Conservation (phyloP, 2,329 filamentous ascomycete genomes). For the Microdochium bolleyi region DNA sequence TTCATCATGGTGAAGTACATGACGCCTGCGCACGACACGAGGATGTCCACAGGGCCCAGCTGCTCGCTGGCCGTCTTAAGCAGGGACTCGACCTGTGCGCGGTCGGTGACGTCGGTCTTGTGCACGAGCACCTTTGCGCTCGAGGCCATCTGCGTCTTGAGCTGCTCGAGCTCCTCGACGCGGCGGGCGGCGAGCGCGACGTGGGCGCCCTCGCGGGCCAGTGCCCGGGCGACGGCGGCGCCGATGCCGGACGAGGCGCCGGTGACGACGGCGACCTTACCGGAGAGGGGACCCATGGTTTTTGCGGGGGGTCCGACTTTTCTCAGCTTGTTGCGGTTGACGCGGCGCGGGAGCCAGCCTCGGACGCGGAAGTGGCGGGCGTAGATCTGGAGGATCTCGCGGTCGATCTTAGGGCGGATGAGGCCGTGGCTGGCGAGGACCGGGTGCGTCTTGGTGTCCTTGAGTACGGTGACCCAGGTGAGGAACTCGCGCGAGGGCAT, state of each 20-base stretch:
- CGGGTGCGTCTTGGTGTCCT: conserved; percentile 60
- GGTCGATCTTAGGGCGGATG: conserved; percentile 61
- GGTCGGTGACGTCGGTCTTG: conserved; percentile 65
- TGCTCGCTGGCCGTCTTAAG: conserved; percentile 48
- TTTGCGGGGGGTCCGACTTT: conserved; percentile 8
- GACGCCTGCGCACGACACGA: conserved; percentile 74
- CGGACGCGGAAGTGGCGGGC: conserved; percentile 73
- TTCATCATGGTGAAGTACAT: conserved; percentile 91
- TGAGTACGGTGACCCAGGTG: conserved; percentile 62
- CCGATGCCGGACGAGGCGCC: conserved; percentile 76
- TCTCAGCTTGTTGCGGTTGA: conserved; percentile 35
- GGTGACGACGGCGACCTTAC: conserved; percentile 67
- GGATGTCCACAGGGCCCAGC: conserved; percentile 67
- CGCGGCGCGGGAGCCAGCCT: conserved; percentile 64
- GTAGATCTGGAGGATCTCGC: conserved; percentile 66
- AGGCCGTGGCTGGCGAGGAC: conserved; percentile 44
- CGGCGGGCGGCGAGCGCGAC: conserved; percentile 67
- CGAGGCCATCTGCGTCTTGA: conserved; percentile 52
- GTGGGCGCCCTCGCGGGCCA: conserved; percentile 64
- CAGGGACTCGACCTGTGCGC: conserved; percentile 57
- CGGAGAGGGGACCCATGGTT: conserved; percentile 50
- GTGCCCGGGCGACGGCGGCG: conserved; percentile 61
- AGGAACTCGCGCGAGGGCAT: conserved; percentile 72
- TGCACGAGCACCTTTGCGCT: conserved; percentile 61
- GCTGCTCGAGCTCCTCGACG: conserved; percentile 55